Evolutionary conservation across 495 filamentous ascomycete species (phyloP).

Genomic region (Aspergillus incahuasiensis): DNA sequence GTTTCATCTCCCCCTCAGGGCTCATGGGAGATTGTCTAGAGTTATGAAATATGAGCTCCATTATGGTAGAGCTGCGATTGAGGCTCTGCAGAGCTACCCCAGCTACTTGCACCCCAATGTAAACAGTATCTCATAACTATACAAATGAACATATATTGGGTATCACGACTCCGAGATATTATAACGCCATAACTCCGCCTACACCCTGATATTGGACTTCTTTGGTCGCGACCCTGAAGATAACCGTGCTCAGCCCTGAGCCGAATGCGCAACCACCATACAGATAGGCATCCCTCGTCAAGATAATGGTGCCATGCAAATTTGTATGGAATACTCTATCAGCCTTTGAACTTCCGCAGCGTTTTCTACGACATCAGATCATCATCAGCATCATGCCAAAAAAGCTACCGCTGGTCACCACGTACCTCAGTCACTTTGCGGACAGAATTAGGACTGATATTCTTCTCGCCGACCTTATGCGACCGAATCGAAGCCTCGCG

Average conservation of each 20-base stretch:
- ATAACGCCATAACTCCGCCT: neutral
- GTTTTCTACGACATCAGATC: conserved; percentile 47
- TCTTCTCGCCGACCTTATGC: conserved; percentile 67
- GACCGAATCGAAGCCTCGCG: conserved; percentile 76
- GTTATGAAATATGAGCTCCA: neutral
- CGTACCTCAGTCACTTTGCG: conserved; percentile 73
- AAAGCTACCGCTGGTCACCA: neutral
- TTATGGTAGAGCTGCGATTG: neutral
- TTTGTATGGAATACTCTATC: conserved; percentile 15
- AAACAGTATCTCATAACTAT: neutral
- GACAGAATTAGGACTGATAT: conserved; percentile 67
- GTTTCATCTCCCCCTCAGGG: neutral
- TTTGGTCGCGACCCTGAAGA: neutral
- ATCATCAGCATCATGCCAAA: conserved; percentile 6
- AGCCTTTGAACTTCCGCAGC: conserved; percentile 75
- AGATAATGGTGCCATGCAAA: too few species aligned
- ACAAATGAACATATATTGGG: neutral
- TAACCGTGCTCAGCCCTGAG: neutral
- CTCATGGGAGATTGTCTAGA: too few species aligned
- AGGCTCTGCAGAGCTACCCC: neutral
- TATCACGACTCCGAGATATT: neutral
- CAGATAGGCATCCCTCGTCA: too few species aligned
- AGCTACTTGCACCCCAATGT: neutral
- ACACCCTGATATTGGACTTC: neutral
- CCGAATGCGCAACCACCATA: neutral